These are phyloP conservation scores for Triticum timopheevii DNA, from an alignment of 176 grass and related monocot species.

Conservation along the genomic window DNA sequence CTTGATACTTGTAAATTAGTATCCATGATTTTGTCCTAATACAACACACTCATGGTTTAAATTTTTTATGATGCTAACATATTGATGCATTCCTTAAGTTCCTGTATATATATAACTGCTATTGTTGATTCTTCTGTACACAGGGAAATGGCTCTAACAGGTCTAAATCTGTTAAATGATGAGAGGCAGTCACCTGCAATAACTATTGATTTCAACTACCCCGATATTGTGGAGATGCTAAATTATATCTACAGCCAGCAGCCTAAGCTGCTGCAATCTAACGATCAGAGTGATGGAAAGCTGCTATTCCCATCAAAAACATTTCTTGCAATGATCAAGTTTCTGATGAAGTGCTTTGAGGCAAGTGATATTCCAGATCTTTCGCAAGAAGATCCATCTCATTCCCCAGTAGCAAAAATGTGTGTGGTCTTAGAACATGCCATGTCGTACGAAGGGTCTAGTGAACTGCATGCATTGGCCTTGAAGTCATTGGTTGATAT, in stretches of 20 bases:
- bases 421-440: slow-evolving; percentile 84
- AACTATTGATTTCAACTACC: slow-evolving; percentile 61
- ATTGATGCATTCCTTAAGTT: slow-evolving; percentile 5
- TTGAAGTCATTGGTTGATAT: slow-evolving; percentile 91
- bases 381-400: slow-evolving; percentile 41
- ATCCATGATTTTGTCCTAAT: background rate
- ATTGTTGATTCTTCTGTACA: slow-evolving; percentile 32
- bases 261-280: slow-evolving; percentile 61
- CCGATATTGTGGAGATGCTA: slow-evolving; percentile 63
- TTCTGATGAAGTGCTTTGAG: slow-evolving; percentile 94
- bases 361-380: slow-evolving; percentile 36
- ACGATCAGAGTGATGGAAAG: slow-evolving; percentile 52
- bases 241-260: slow-evolving; percentile 67
- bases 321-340: slow-evolving; percentile 86
- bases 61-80: background rate
- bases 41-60: background rate
- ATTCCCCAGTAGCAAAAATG: slow-evolving; percentile 54
- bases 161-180: slow-evolving; percentile 76
- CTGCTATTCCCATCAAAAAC: slow-evolving; percentile 74
- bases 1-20: background rate
- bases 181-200: slow-evolving; percentile 46
- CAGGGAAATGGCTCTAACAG: slow-evolving; percentile 96
- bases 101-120: slow-evolving; percentile 21
- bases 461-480: slow-evolving; percentile 80
- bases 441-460: slow-evolving; percentile 80